A percentile compares a stretch with the other conserved stretches of the same genome.
Conservation (phyloP, 805 yeast genomes). For the Starmerella gropengiesseri region DNA sequence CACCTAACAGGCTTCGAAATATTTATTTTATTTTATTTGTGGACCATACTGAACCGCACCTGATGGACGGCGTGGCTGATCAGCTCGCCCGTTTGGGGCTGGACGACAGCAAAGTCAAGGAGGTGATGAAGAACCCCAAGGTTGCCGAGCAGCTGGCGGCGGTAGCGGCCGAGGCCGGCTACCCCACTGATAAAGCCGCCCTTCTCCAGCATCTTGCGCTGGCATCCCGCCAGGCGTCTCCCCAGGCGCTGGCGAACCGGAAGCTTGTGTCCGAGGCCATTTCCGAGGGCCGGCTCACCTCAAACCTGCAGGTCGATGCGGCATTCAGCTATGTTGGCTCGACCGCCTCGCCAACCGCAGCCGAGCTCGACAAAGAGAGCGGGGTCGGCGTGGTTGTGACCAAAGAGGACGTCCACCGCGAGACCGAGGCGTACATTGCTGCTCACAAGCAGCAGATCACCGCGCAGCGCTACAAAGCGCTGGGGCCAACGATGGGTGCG, state of each 20-base stretch:
- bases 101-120: conserved; percentile 45
- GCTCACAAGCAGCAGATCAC: conserved; percentile 48
- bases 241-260: conserved; percentile 35
- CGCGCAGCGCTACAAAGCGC: conserved; percentile 64
- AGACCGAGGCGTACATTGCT: conserved; percentile 50
- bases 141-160: conserved; percentile 59
- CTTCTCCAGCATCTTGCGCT: conserved; percentile 71
- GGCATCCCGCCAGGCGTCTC: conserved; percentile 41
- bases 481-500: conserved; percentile 67
- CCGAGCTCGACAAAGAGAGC: conserved; percentile 45
- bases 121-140: conserved; percentile 75
- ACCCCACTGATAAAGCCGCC: conserved; percentile 44
- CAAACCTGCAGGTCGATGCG: conserved; percentile 62
- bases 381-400: conserved; percentile 74
- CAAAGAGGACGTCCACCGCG: conserved; percentile 49
- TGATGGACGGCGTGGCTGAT: conserved; percentile 13
- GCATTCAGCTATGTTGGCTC: conserved; percentile 60
- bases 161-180: conserved; percentile 40
- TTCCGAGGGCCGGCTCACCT: conserved; percentile 49
- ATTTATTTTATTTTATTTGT: too few species aligned
- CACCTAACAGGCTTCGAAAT: too few species aligned
- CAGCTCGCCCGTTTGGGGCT: conserved; percentile 22
- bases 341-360: conserved; percentile 36
- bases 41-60: not conserved
- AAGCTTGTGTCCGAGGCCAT: conserved; percentile 50